Conservation (phyloP, 2,329 filamentous ascomycete species). For the Talaromyces sp. region DNA sequence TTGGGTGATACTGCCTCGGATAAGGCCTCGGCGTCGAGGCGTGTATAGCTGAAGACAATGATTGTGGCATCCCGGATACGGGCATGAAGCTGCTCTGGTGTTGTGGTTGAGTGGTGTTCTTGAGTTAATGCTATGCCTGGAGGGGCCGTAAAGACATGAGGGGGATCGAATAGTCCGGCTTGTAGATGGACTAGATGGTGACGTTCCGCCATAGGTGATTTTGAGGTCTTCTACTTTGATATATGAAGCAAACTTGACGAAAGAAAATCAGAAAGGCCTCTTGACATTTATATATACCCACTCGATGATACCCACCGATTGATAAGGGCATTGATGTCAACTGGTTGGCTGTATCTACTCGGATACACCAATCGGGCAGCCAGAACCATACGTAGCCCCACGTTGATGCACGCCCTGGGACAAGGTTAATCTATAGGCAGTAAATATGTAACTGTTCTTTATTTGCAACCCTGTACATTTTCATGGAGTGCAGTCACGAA, state of each 20-base stretch:
- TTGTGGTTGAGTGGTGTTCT: constrained; percentile 36
- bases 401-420: constrained; percentile 8
- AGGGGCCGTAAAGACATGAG: constrained; percentile 43
- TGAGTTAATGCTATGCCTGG: constrained; percentile 40
- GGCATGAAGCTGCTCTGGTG: constrained; percentile 37
- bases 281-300: neutral
- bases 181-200: constrained; percentile 50
- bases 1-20: constrained; percentile 45
- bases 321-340: neutral
- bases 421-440: constrained; percentile 5
- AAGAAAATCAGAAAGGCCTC: neutral
- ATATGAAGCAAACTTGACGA: neutral
- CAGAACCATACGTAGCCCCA: neutral
- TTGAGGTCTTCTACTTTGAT: too few relatives aligned
- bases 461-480: neutral
- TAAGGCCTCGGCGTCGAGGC: constrained; percentile 36
- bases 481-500: neutral
- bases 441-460: neutral
- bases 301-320: neutral
- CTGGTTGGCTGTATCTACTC: neutral
- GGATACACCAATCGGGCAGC: neutral
- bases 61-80: constrained; percentile 50
- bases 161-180: constrained; percentile 46
- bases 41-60: constrained; percentile 41
- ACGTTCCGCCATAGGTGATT: constrained; percentile 1